Evolutionary conservation across 805 yeast genomes (phyloP).

Genomic region (Tetrapisispora iriomotensis): DNA sequence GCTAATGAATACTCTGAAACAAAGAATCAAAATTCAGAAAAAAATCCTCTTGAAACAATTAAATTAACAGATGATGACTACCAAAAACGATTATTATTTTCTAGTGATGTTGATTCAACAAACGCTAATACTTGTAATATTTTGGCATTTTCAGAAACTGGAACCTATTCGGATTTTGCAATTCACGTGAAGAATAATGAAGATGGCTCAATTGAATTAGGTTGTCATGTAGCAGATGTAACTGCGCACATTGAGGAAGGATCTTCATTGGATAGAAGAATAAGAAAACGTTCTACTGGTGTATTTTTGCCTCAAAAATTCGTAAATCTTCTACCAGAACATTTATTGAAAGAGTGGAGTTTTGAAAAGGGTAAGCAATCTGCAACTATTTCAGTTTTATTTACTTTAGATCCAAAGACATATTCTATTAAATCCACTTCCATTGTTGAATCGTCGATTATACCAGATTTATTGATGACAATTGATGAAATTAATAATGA

Average conservation of each 20-base stretch:
- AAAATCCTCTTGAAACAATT: slow-evolving; percentile 17
- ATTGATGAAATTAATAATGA: slow-evolving; percentile 14
- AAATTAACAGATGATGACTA: slow-evolving; percentile 15
- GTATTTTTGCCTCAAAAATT: slow-evolving; percentile 77
- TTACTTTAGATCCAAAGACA: slow-evolving; percentile 63
- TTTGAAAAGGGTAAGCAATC: slow-evolving; percentile 50
- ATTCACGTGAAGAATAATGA: slow-evolving; percentile 61
- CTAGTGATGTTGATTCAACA: slow-evolving; percentile 14
- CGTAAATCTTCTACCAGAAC: slow-evolving; percentile 55
- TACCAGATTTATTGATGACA: slow-evolving; percentile 39
- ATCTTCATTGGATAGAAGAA: slow-evolving; percentile 73
- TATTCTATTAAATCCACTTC: slow-evolving; percentile 67
- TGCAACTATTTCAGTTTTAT: slow-evolving; percentile 67
- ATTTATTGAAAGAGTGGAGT: slow-evolving; percentile 49
- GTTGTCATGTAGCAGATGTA: slow-evolving; percentile 79
- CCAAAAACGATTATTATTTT: slow-evolving; percentile 14
- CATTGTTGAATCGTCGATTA: slow-evolving; percentile 62
- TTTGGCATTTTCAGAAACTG: slow-evolving; percentile 28
- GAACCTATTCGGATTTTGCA: slow-evolving; percentile 56
- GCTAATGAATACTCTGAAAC: slow-evolving; percentile 69
- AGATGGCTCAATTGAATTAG: slow-evolving; percentile 56
- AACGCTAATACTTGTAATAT: slow-evolving; percentile 21
- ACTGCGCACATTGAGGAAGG: slow-evolving; percentile 64
- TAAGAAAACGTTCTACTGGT: slow-evolving; percentile 81
- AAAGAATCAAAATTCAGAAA: slow-evolving; percentile 24